Evolutionary conservation across 495 filamentous ascomycete species (phyloP), one percentile per base, ranked within the genome.

Genomic region (Baudoinia panamericana): DNA sequence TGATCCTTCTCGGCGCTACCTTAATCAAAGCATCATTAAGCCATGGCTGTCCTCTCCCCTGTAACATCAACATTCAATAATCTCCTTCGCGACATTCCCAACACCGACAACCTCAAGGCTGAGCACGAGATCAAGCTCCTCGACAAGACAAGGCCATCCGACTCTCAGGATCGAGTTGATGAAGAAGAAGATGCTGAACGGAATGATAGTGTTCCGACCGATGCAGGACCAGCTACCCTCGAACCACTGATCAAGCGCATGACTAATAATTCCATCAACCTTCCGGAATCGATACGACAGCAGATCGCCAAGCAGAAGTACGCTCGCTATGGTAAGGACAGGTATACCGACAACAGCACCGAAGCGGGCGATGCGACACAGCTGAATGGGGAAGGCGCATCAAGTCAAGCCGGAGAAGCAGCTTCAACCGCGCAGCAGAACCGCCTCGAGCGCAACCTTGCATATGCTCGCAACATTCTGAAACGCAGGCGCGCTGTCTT

Each of bases 81-180:
- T n/a, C 25, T 21, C 34, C 7, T 50, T 28, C 37, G 22, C 20
- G n/a, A 43, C 17, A 17, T 37, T 13, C 35, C 47, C 30, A 50
- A 17, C 26, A 19, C 30, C 26, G 36, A 36, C 17, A 30, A 15
- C 6, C 18, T 57, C 47, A 67, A 76, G 49, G 72, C 71, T 49
- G 75, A 78, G 40, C 73, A 75, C 54, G 67, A 72, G 55, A 80
- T 80, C 46, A 56, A 41, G 29, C 66, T 80, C 13, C 59, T 73
- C 43, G 70, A 78, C 54, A 63, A 63, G 39, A 63, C 58, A 31
- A 59, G 30, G 28, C 59, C 39, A 26, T 39, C 16, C 35, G 46
- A 45, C 26, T 16, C 15, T 4, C 19, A 24, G 11, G 16, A n/a
- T 11, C 23, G 21, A 5, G 30, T 36, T 13, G 41, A 27, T 16